These are phyloP conservation scores for Teratosphaeria epicoccoides DNA, from an alignment of 2,329 filamentous ascomycete species.

Conservation along the genomic window DNA sequence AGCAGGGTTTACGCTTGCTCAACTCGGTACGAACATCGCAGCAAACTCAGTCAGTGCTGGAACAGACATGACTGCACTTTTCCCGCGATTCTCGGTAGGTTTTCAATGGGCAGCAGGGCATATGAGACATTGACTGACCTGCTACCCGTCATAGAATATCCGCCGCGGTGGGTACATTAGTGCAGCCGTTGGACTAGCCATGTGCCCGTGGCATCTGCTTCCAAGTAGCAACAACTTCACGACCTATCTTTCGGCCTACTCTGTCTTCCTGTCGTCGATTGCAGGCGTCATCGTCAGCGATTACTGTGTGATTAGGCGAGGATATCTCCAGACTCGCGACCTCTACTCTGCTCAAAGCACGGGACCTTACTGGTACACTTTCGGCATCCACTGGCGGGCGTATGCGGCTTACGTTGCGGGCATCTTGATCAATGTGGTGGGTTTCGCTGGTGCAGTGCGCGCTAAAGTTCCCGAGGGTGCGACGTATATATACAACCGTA, in stretches of 20 bases:
- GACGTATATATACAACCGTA: constrained; percentile 43
- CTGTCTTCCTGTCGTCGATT: constrained; percentile 86
- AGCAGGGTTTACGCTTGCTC: constrained; percentile 36
- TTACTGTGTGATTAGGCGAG: constrained; percentile 76
- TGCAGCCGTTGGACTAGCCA: constrained; percentile 65
- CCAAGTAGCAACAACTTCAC: constrained; percentile 71
- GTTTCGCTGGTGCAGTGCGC: constrained; percentile 75
- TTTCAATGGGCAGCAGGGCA: background rate
- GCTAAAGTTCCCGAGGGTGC: constrained; percentile 62
- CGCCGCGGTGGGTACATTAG: constrained; percentile 80
- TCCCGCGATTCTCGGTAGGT: constrained; percentile 33
- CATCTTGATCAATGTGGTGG: constrained; percentile 83
- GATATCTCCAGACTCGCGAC: constrained; percentile 67
- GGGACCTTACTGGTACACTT: constrained; percentile 63
- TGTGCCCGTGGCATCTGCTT: constrained; percentile 79
- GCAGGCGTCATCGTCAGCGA: constrained; percentile 83
- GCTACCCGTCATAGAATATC: constrained; percentile 45
- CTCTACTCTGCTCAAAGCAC: constrained; percentile 62
- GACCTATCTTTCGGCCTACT: constrained; percentile 83
- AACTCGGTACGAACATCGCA: constrained; percentile 48
- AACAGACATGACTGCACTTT: constrained; percentile 43
- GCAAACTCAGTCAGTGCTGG: constrained; percentile 44
- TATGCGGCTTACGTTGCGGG: constrained; percentile 74
- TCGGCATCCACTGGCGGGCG: constrained; percentile 70
- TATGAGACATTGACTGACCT: background rate